Evolutionary conservation across 2,329 filamentous ascomycete genomes (phyloP).

Genomic region (Ascochyta fabae): DNA sequence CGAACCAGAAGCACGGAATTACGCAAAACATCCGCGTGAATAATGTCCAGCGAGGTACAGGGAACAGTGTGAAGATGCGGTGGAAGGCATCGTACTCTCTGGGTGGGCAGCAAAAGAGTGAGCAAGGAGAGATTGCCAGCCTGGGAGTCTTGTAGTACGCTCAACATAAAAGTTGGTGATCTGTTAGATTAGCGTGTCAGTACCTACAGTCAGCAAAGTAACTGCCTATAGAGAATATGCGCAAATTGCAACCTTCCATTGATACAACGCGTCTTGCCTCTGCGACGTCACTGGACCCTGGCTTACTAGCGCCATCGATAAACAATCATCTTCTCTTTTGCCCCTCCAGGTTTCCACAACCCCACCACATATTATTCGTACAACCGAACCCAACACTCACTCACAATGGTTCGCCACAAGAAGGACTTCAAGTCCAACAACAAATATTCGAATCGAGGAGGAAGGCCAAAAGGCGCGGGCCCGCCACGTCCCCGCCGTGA

Average conservation of each 20-base stretch:
- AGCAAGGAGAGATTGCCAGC: slow-evolving; percentile 84
- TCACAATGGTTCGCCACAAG: slow-evolving; percentile 88
- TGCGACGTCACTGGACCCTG: slow-evolving; percentile 21
- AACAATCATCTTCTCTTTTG: slow-evolving; percentile 25
- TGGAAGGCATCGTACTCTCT: slow-evolving; percentile 86
- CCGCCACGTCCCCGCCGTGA: slow-evolving; percentile 53
- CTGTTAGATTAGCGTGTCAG: neutral
- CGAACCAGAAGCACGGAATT: slow-evolving; percentile 76
- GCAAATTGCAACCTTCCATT: neutral
- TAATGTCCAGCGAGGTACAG: slow-evolving; percentile 74
- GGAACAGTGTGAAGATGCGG: slow-evolving; percentile 82
- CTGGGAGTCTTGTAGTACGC: slow-evolving; percentile 71
- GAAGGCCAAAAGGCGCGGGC: slow-evolving; percentile 60
- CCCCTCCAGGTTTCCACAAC: slow-evolving; percentile 24
- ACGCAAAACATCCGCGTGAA: slow-evolving; percentile 81
- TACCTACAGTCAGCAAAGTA: slow-evolving; percentile 2
- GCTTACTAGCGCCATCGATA: slow-evolving; percentile 30
- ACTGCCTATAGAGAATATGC: neutral
- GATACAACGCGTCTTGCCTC: neutral
- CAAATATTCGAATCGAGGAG: slow-evolving; percentile 62
- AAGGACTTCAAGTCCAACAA: slow-evolving; percentile 83
- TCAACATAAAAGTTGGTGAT: slow-evolving; percentile 10
- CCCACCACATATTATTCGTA: neutral
- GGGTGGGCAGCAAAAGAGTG: slow-evolving; percentile 69
- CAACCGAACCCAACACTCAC: neutral